phyloP scores from a whole-genome alignment of 2,329 filamentous ascomycete genomes.

The Sarocladiaceae sp. region DNA sequence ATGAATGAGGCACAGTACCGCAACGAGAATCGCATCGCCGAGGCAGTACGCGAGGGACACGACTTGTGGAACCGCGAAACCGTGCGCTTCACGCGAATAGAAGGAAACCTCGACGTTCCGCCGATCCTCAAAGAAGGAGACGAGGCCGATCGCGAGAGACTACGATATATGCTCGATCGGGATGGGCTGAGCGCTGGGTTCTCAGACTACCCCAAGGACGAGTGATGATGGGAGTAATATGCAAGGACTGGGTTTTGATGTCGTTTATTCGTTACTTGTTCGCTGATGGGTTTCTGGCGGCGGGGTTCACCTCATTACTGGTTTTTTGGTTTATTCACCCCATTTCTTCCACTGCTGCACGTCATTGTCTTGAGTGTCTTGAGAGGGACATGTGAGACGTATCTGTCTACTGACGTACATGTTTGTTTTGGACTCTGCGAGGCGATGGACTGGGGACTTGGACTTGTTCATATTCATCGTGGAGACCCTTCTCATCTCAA shows the following conservation, averaged over 20 bases:
- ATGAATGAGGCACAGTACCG: constrained; percentile 45
- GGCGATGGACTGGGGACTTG: too few species aligned
- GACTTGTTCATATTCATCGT: too few species aligned
- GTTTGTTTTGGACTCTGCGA: too few species aligned
- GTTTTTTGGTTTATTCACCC: too few species aligned
- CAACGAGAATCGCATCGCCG: constrained; percentile 41
- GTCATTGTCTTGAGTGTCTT: too few species aligned
- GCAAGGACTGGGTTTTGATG: constrained; percentile 4
- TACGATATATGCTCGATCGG: constrained; percentile 38
- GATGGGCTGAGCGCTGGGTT: constrained; percentile 42
- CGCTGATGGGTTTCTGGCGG: constrained; percentile 4
- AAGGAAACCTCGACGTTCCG: constrained; percentile 47
- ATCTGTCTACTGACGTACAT: too few species aligned
- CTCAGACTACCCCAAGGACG: constrained; percentile 32
- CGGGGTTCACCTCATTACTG: too few species aligned
- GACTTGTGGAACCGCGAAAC: constrained; percentile 48
- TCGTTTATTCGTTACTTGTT: neutral
- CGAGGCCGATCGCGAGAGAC: constrained; percentile 29
- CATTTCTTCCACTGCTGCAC: too few species aligned
- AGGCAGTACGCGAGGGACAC: constrained; percentile 42
- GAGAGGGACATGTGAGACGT: too few species aligned
- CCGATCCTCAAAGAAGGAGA: constrained; percentile 27
- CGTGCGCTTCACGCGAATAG: constrained; percentile 41
- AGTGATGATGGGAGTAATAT: constrained; percentile 8
- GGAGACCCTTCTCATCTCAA: too few species aligned